Base-by-base conservation (phyloP, 164 flowering plant species). In the Annona squamosa region DNA sequence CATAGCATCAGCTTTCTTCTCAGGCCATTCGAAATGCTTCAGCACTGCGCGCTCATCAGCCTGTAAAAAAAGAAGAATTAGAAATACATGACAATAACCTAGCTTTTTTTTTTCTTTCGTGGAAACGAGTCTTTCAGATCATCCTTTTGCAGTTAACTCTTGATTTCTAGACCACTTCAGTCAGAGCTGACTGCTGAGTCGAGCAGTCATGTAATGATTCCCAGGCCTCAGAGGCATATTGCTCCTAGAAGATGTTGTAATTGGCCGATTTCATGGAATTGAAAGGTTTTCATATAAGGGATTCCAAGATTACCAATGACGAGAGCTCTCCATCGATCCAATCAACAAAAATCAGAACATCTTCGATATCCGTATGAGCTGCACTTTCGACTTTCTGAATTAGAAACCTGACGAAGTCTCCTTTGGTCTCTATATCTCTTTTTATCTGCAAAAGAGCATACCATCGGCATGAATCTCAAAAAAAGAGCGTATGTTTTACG, bases 11-110 rank as follows among this genome's bases (percentile, higher is more conserved):
- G 89, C 91, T 79, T 87, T 90, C 74, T 57, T 85, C 85, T 90
- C 91, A 6, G 91, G 94, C 94, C 94, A 90, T 45, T 85, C 83
- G 74, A 90, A 90, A 79, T 90, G 88, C 81, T 86, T 90, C 73
- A 90, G 76, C 65, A 90, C 91, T 71, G 91, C 87, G n/a, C 87
- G 75, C 79, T 90, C 91, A 80, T 90, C 91, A 75, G 90, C 89
- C 94, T 90, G 77, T 66, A 47, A 12, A 46, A 65, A 41, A 62
- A 65, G 68, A 19, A 5, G 45, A 41, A 61, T 2, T 26, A 37
- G 41, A 17, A 61, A 71, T 5, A 16, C 59, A 61, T 43, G 65
- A 43, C 41, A 66, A 66, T 66, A 26, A 26, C 37, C 37, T 26
- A 5, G 64, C 4, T 59, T 59, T 52, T 52, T 52, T 52, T 52